These are phyloP conservation scores for Sordariomycetes sp. DNA, from an alignment of 2,329 filamentous ascomycete genomes.

Conservation along the genomic window DNA sequence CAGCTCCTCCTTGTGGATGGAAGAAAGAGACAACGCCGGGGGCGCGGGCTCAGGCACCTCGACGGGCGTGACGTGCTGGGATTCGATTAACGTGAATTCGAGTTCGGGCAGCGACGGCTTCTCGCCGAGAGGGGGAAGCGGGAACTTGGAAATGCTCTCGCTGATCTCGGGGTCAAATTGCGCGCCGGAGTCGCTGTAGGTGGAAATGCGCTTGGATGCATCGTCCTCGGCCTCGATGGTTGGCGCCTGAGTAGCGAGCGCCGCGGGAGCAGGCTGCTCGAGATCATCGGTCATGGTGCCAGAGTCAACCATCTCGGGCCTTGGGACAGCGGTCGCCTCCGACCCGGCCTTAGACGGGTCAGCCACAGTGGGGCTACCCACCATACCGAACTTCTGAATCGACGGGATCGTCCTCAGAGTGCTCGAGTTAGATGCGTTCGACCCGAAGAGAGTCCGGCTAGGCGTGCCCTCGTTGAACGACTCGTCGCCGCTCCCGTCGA, in stretches of 20 bases:
- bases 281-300: conserved; percentile 28
- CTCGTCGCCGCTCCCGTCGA: conserved; percentile 64
- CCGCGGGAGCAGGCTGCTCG: conserved; percentile 25
- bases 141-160: conserved; percentile 39
- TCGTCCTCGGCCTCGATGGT: conserved; percentile 8
- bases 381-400: conserved; percentile 39
- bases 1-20: conserved; percentile 11
- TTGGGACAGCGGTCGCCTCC: conserved; percentile 21
- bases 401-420: conserved; percentile 32
- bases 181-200: conserved; percentile 38
- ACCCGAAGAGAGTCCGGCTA: conserved; percentile 32
- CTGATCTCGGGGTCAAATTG: conserved; percentile 37
- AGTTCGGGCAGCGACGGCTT: conserved; percentile 17
- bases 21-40: conserved; percentile 11
- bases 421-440: conserved; percentile 30
- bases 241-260: conserved; percentile 21
- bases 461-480: conserved; percentile 42
- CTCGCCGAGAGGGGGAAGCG: conserved; percentile 28
- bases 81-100: conserved; percentile 28
- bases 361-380: conserved; percentile 48
- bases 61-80: conserved; percentile 27
- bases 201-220: conserved; percentile 8
- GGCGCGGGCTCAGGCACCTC: conserved; percentile 3
- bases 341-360: conserved; percentile 23
- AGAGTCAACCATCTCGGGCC: conserved; percentile 24